Evolutionary conservation across 2,329 filamentous ascomycete genomes (phyloP), one percentile per base, ranked within the genome.

Genomic region (Trichoderma citrinoviride): DNA sequence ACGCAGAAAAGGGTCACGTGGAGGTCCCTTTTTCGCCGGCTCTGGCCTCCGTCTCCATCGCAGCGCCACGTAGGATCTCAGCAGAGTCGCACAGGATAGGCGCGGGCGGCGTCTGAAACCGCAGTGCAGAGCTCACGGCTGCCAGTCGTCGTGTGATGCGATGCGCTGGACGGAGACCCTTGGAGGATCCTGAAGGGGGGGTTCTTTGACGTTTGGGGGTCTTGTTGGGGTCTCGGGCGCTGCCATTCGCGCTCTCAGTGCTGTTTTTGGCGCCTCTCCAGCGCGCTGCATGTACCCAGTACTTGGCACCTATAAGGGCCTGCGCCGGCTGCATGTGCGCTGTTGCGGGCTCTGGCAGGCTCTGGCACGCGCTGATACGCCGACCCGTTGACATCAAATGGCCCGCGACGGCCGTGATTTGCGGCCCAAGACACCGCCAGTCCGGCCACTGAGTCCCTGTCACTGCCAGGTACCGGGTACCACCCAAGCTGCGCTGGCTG

Each of bases 381-480:
- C 62, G 58, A 63, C 6, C 27, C 64, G n/a, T n/a, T n/a, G n/a
- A n/a, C n/a, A 58, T 62, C 52, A 63, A 12, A 4, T 53, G 40
- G 43, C 43, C 47, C 25, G 55, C 43, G 23, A 44, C 10, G 33
- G 29, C 46, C n/a, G 21, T 56, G 54, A 65, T 65, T 61, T 61
- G 64, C 64, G 56, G 50, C 40, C 33, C 43, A 7, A 44, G 64
- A 65, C 64, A 65, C 64, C 64, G 64, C 64, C 64, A 62, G 49
- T 65, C 54, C 29, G 46, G 21, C n/a, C n/a, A n/a, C 21, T 21
- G 43, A n/a, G 27, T 12, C 33, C 33, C 27, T 15, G n/a, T 7
- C 7, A n/a, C 33, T 7, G 27, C 10, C 33, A 61, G n/a, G 57
- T 60, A 60, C 56, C 43, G 43, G 19, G 27, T 49, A 60, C 54